Evolutionary conservation across 768 basidiomycete genomes (phyloP).

Genomic region (Russula griseocarnosa): DNA sequence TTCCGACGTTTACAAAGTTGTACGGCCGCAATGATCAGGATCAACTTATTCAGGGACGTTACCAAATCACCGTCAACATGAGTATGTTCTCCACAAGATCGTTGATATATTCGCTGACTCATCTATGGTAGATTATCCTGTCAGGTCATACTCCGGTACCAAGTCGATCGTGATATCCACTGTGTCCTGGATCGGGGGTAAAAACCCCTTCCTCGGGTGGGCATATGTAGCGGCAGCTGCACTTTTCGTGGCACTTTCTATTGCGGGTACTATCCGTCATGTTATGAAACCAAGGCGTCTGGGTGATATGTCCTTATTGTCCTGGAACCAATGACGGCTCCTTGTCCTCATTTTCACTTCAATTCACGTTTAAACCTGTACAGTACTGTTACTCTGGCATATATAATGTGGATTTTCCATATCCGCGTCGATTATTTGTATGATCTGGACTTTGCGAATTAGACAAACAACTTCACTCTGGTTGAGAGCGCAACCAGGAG

Average conservation of each 20-base stretch:
- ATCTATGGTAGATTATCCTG: slow-evolving; percentile 71
- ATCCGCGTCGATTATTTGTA: background rate
- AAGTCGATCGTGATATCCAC: slow-evolving; percentile 97
- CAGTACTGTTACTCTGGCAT: slow-evolving; percentile 3
- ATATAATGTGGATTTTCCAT: slow-evolving; percentile 9
- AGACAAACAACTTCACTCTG: background rate
- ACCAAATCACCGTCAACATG: slow-evolving; percentile 70
- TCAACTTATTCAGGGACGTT: slow-evolving; percentile 65
- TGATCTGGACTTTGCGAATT: background rate
- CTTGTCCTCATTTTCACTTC: background rate
- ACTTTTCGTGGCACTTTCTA: slow-evolving; percentile 82
- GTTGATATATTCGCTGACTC: background rate
- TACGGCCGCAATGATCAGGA: slow-evolving; percentile 87
- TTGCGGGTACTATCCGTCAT: slow-evolving; percentile 88
- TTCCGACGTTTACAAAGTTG: slow-evolving; percentile 95
- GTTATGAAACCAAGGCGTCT: slow-evolving; percentile 87
- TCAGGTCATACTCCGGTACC: slow-evolving; percentile 84
- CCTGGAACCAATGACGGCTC: slow-evolving; percentile 67
- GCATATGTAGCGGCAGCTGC: slow-evolving; percentile 88
- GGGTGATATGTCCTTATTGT: slow-evolving; percentile 82
- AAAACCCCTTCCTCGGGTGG: slow-evolving; percentile 98
- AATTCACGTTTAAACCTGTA: slow-evolving; percentile 9
- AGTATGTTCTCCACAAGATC: slow-evolving; percentile 51
- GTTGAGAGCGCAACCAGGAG: too few relatives aligned
- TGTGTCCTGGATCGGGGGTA: slow-evolving; percentile 97